Base-by-base conservation (phyloP, 208 protist genomes). In the Borovskyia barvae region DNA sequence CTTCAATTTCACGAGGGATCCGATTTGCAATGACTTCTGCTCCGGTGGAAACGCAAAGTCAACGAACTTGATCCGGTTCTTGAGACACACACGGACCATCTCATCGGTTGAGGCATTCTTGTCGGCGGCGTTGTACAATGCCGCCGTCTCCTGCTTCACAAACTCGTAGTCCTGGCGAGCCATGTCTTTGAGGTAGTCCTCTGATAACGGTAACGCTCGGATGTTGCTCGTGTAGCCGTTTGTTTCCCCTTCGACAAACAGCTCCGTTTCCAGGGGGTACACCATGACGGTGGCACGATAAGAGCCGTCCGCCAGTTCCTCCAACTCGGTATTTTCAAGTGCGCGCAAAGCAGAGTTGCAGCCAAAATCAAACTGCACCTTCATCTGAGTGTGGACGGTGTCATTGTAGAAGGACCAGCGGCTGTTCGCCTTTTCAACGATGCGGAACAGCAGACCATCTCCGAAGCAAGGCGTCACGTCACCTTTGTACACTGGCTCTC, bases 351-450 rank as follows among this genome's bases (percentile, higher is more conserved):
- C 42, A n/a, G 76, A 90, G 15, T 73, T 66, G 22, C 69, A 57
- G 30, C 79, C 77, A 72, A 94, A 94, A 15, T 51, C 75, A 39
- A 90, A 83, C 66, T 85, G 55, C 41, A 94, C 79, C 14, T 56
- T 77, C 82, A 94, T 94, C 63, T 92, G 56, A 15, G 50, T 85
- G 56, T 85, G 77, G 25, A 53, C 43, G 1, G 82, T 84, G 66
- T 89, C 84, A 49, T 94, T 94, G 75, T 94, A 94, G 39, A 94
- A 94, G 28, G 78, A 88, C 80, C 87, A 94, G 47, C 77, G 77
- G 22, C 77, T 76, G 25, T 78, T 85, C 40, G 49, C 60, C 32
- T 67, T 69, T 46, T 90, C 69, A 3, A 86, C 54, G 49, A 92
- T 83, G 36, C 82, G 82, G 66, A 76, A 92, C n/a, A 94, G 68